These are phyloP conservation scores for Hericium rajendrae DNA, from an alignment of 768 basidiomycete species.

Conservation along the genomic window DNA sequence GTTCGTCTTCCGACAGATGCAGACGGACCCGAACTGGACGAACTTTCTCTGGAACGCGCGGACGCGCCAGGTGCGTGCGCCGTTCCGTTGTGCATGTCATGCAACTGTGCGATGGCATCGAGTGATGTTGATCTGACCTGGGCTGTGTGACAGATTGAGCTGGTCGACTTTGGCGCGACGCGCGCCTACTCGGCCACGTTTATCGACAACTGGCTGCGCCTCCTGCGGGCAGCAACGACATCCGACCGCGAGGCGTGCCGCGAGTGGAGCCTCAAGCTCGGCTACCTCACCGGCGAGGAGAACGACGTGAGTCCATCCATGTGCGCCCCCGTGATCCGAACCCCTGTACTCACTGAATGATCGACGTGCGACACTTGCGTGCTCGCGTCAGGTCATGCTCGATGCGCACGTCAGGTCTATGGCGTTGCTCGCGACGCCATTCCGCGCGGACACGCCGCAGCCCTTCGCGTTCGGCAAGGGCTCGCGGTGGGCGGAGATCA, in stretches of 20 bases:
- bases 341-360: not conserved
- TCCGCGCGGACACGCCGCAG: slow-evolving; percentile 51
- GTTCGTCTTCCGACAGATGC: slow-evolving; percentile 88
- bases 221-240: slow-evolving; percentile 72
- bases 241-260: slow-evolving; percentile 61
- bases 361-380: not conserved
- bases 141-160: slow-evolving; percentile 43
- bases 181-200: slow-evolving; percentile 78
- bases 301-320: slow-evolving; percentile 42
- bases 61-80: slow-evolving; percentile 43
- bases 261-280: slow-evolving; percentile 68
- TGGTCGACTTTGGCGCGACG: slow-evolving; percentile 96
- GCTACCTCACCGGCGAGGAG: slow-evolving; percentile 87
- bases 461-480: slow-evolving; percentile 74
- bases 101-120: not conserved
- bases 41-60: slow-evolving; percentile 85
- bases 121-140: not conserved
- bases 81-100: not conserved
- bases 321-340: not conserved
- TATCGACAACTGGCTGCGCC: slow-evolving; percentile 76
- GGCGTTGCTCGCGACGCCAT: slow-evolving; percentile 78
- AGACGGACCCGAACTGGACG: slow-evolving; percentile 98
- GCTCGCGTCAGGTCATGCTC: slow-evolving; percentile 56
- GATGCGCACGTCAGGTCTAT: slow-evolving; percentile 80
- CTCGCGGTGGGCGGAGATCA: slow-evolving; percentile 59